Percentiles rank a stretch among this genome's conserved stretches.
phyloP scores from a whole-genome alignment of 305 asterid genomes.

The Solanum chacoense region DNA sequence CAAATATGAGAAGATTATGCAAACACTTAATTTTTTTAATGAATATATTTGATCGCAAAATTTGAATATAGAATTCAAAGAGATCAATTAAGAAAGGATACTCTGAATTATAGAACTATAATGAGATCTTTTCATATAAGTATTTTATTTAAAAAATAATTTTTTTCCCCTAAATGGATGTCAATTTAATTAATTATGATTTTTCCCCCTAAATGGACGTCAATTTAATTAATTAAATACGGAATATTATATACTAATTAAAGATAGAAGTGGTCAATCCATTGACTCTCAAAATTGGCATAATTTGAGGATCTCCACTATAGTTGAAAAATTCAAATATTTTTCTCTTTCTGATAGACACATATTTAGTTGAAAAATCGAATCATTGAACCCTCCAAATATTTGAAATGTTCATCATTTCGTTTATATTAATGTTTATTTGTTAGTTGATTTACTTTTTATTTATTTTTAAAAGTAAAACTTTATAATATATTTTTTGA shows the following conservation, averaged over 20 bases:
- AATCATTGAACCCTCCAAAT: not conserved
- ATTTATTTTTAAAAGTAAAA: not conserved
- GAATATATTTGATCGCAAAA: rapidly evolving
- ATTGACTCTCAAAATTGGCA: not conserved
- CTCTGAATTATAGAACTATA: not conserved
- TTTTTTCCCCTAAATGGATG: too few species aligned
- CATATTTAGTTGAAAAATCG: not conserved
- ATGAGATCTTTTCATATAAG: not conserved
- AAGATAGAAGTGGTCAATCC: not conserved
- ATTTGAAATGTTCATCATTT: not conserved
- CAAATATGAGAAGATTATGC: not conserved
- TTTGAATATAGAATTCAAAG: not conserved
- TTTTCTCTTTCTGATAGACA: not conserved
- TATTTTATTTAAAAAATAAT: not conserved
- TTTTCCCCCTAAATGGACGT: not conserved
- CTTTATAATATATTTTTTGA: not conserved
- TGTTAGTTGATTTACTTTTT: not conserved
- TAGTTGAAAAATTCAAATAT: not conserved
- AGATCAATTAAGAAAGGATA: not conserved
- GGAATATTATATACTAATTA: not conserved
- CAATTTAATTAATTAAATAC: not conserved
- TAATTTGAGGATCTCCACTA: not conserved
- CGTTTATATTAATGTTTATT: not conserved
- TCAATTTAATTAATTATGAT: too few species aligned
- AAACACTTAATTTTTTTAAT: not conserved